Evolutionary conservation across 805 yeast species (phyloP).

Genomic region (Naumovozyma castellii): DNA sequence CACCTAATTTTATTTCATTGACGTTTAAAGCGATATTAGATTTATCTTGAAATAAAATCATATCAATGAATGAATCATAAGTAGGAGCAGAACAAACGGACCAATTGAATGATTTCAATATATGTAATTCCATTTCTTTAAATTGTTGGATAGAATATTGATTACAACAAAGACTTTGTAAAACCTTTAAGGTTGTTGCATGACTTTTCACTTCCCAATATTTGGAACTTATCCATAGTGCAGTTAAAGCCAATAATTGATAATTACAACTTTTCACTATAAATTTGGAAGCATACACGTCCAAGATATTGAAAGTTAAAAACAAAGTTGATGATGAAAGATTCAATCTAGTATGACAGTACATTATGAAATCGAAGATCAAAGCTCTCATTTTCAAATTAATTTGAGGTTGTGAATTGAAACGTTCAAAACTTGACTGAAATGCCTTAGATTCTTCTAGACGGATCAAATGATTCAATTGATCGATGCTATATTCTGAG

Average conservation of each 20-base stretch:
- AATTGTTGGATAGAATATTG: slow-evolving; percentile 48
- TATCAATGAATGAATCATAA: slow-evolving; percentile 53
- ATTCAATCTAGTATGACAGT: slow-evolving; percentile 53
- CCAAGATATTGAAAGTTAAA: slow-evolving; percentile 63
- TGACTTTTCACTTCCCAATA: slow-evolving; percentile 58
- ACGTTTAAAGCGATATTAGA: slow-evolving; percentile 16
- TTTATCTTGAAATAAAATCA: slow-evolving; percentile 32
- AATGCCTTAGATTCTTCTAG: slow-evolving; percentile 11
- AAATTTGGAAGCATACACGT: slow-evolving; percentile 76
- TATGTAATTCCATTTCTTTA: slow-evolving; percentile 59
- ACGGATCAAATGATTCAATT: slow-evolving; percentile 24
- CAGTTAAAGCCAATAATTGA: slow-evolving; percentile 77
- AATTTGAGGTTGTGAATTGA: slow-evolving; percentile 34
- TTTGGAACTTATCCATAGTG: slow-evolving; percentile 85
- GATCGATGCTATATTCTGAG: slow-evolving; percentile 39
- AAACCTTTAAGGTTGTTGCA: slow-evolving; percentile 44
- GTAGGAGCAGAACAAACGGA: slow-evolving; percentile 46
- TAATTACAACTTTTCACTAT: slow-evolving; percentile 73
- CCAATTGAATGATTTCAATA: slow-evolving; percentile 58
- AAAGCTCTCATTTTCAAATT: slow-evolving; percentile 54
- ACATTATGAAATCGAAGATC: slow-evolving; percentile 73
- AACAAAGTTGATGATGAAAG: slow-evolving; percentile 57
- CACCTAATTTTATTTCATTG: slow-evolving; percentile 44
- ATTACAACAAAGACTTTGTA: slow-evolving; percentile 48
- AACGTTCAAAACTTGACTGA: slow-evolving; percentile 19